Evolutionary conservation across 2,329 filamentous ascomycete species (phyloP).

Genomic region (Colletotrichum eleusines): DNA sequence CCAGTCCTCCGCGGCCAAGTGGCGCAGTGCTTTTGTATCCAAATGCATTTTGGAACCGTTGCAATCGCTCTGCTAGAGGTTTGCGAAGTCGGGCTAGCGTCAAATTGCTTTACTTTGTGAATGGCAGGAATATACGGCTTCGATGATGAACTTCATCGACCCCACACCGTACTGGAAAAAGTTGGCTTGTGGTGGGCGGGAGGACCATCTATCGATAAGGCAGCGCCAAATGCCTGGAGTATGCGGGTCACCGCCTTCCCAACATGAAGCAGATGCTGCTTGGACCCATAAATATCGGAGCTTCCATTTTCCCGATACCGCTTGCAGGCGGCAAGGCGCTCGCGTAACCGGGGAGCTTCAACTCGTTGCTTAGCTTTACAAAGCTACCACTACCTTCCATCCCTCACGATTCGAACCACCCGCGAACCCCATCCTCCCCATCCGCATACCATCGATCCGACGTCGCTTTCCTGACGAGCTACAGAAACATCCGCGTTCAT

Average conservation of each 20-base stretch:
- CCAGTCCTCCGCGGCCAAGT: conserved; percentile 94
- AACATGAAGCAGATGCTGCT: neutral
- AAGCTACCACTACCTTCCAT: conserved; percentile 55
- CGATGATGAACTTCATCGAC: conserved; percentile 13
- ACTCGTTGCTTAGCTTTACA: conserved; percentile 51
- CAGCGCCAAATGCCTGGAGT: neutral
- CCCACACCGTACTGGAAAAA: conserved; percentile 24
- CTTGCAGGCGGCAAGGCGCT: conserved; percentile 57
- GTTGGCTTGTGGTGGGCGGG: conserved; percentile 36
- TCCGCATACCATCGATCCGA: conserved; percentile 26
- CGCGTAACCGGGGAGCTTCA: conserved; percentile 57
- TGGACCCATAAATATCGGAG: neutral
- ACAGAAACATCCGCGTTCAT: conserved; percentile 9
- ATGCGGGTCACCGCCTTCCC: neutral
- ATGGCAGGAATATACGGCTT: conserved; percentile 7
- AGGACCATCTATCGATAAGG: conserved; percentile 49
- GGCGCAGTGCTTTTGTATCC: conserved; percentile 92
- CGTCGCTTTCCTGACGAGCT: conserved; percentile 25
- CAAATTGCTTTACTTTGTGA: neutral
- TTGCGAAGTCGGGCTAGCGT: neutral
- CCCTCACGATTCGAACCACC: conserved; percentile 44
- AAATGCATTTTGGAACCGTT: conserved; percentile 79
- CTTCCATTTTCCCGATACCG: conserved; percentile 12
- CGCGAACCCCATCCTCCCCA: conserved; percentile 21
- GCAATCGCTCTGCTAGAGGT: neutral